Base-by-base conservation (phyloP, 1,139 yeast species). In the Sugiyamaella neomexicana region DNA sequence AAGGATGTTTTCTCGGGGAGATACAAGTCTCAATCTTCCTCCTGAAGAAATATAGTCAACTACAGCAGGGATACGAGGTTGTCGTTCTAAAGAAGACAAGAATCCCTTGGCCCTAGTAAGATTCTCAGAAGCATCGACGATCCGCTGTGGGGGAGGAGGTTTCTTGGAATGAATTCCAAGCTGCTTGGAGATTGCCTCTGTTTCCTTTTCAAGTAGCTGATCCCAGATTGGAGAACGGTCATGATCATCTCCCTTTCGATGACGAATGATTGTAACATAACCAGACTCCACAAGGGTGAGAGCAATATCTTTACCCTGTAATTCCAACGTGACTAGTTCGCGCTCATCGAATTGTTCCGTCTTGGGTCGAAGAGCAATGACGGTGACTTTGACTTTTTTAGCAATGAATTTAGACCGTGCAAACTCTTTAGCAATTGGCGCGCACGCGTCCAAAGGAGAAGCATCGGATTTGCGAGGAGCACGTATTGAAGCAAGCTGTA, bases 151-250 rank as follows among this genome's bases (percentile, higher is more conserved):
- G 15, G 83, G 81, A 2, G 79, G 72, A 25, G 44, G 9, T 65
- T 83, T 83, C 53, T 78, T 76, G 49, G 83, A 76, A 66, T 79
- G 84, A 53, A 89, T 76, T 32, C 96, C 96, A 55, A 75, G 76
- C 62, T 82, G 80, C 29, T 72, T 72, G 53, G 76, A 79, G 60
- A 75, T 77, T 23, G 93, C 85, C 47, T 75, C 76, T 46, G 78
- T 76, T 69, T 89, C 96, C 53, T 84, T 74, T 67, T 87, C 95
- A 48, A 87, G 70, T 55, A 89, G 76, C 54, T 77, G 78, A 66
- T 89, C 96, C 95, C 96, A 88, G 62, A 82, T 79, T 40, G 83
- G 78, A 1, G 95, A 83, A 62, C 90, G 79, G 66, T 85, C 89
- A 43, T 80, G 80, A 44, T 76, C 70, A 56, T 86, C 89, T 57